phyloP scores from a whole-genome alignment of 495 filamentous ascomycete species.

The Neurospora discreta region DNA sequence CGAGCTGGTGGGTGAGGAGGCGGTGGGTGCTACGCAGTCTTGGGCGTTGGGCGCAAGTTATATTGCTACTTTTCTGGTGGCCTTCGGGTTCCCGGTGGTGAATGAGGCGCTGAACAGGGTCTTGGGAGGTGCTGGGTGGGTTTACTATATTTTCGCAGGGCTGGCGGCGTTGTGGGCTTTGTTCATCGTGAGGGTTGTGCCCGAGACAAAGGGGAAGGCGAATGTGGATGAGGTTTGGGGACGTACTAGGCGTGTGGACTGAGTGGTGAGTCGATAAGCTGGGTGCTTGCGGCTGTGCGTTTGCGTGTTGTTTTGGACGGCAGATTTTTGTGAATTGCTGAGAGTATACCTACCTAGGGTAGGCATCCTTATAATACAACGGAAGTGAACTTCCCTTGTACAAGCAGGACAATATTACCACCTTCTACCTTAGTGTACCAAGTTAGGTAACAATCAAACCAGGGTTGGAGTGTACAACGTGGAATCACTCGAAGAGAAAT shows the following conservation, averaged over 20 bases:
- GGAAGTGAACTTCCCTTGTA: too few species aligned
- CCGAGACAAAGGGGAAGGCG: constrained; percentile 75
- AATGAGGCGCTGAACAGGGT: constrained; percentile 52
- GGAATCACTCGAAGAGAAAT: too few species aligned
- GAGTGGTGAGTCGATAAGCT: background rate
- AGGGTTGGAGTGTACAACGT: too few species aligned
- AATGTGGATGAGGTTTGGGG: constrained; percentile 86
- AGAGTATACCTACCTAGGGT: background rate
- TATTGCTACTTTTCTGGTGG: constrained; percentile 81
- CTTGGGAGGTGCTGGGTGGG: constrained; percentile 59
- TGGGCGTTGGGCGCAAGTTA: constrained; percentile 82
- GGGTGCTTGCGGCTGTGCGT: background rate
- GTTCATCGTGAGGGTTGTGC: constrained; percentile 61
- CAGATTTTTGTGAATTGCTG: background rate
- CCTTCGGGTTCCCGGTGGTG: constrained; percentile 83
- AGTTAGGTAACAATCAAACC: too few species aligned
- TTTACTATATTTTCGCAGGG: constrained; percentile 78
- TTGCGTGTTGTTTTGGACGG: background rate
- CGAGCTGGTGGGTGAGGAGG: constrained; percentile 78
- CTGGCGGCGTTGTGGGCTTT: constrained; percentile 52
- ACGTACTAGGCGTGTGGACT: constrained; percentile 44
- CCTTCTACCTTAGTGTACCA: too few species aligned
- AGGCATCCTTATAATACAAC: too few species aligned
- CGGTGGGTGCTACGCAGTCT: constrained; percentile 79
- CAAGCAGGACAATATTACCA: too few species aligned